Evolutionary conservation across 2,329 filamentous ascomycete species (phyloP).

Genomic region (Penicillium oxalicum): DNA sequence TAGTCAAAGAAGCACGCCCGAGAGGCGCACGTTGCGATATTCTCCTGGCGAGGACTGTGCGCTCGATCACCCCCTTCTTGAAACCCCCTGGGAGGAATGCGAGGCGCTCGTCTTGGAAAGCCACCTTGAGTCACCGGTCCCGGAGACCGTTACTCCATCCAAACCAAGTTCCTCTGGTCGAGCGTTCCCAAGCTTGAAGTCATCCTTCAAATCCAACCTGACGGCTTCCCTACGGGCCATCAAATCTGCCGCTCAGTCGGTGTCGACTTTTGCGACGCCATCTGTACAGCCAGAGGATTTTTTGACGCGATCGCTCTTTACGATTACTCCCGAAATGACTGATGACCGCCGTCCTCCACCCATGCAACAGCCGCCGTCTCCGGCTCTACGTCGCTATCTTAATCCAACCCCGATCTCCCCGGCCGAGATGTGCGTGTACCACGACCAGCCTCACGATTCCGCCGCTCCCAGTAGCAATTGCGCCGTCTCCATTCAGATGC

Average conservation of each 20-base stretch:
- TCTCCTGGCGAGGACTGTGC: slow-evolving; percentile 51
- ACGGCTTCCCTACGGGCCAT: slow-evolving; percentile 58
- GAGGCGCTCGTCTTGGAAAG: slow-evolving; percentile 18
- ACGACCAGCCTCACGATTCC: slow-evolving; percentile 35
- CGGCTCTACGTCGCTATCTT: slow-evolving; percentile 55
- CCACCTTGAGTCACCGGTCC: slow-evolving; percentile 7
- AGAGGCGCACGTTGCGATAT: slow-evolving; percentile 44
- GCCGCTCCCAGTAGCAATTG: slow-evolving; percentile 29
- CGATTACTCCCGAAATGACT: slow-evolving; percentile 52
- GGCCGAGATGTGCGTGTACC: slow-evolving; percentile 42
- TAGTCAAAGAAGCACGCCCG: slow-evolving; percentile 32
- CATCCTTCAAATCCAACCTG: slow-evolving; percentile 57
- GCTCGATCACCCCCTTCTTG: slow-evolving; percentile 53
- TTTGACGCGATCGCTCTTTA: slow-evolving; percentile 52
- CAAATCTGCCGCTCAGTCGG: slow-evolving; percentile 55
- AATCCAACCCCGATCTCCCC: slow-evolving; percentile 50
- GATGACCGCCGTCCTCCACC: slow-evolving; percentile 56
- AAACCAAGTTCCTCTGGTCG: slow-evolving; percentile 25
- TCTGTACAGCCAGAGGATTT: slow-evolving; percentile 53
- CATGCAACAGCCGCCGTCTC: slow-evolving; percentile 49
- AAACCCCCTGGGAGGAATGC: slow-evolving; percentile 25
- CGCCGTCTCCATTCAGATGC: slow-evolving; percentile 56
- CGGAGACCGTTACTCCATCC: slow-evolving; percentile 7
- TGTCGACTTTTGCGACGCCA: slow-evolving; percentile 53
- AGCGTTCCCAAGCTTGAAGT: slow-evolving; percentile 39